Conservation (phyloP, 352 stramenopile species). For the Phytophthora capsici region DNA sequence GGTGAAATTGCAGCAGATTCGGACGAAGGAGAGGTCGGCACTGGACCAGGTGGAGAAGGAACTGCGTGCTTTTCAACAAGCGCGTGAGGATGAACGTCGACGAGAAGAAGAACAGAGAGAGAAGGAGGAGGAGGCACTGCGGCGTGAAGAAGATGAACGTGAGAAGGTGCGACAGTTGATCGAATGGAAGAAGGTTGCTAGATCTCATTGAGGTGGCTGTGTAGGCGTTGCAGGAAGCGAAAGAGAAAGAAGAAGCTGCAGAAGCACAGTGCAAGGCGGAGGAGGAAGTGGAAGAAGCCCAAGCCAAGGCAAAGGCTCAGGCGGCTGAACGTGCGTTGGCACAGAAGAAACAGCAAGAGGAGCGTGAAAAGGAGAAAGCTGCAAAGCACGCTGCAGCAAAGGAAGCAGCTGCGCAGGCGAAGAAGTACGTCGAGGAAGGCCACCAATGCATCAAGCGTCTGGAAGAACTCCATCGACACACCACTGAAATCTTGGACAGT, state of each 20-base stretch:
- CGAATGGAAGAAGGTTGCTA: too few species aligned
- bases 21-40: conserved; percentile 40
- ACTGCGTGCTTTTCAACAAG: conserved; percentile 53
- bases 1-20: conserved; percentile 51
- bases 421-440: conserved; percentile 57
- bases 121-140: conserved; percentile 41
- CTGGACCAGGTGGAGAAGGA: conserved; percentile 59
- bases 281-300: conserved; percentile 38
- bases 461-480: conserved; percentile 55
- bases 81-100: conserved; percentile 33
- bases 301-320: conserved; percentile 39
- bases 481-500: conserved; percentile 55
- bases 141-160: conserved; percentile 42
- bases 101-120: conserved; percentile 42
- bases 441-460: conserved; percentile 52
- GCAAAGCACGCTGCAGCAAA: conserved; percentile 44
- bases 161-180: conserved; percentile 35
- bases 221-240: conserved; percentile 30
- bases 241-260: conserved; percentile 35
- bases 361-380: conserved; percentile 42
- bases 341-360: conserved; percentile 40
- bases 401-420: conserved; percentile 39
- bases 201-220: neutral
- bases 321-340: conserved; percentile 33
- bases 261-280: conserved; percentile 30